These are phyloP conservation scores for Chaetomium sp. DNA, from an alignment of 2,329 filamentous ascomycete genomes.

Conservation along the genomic window DNA sequence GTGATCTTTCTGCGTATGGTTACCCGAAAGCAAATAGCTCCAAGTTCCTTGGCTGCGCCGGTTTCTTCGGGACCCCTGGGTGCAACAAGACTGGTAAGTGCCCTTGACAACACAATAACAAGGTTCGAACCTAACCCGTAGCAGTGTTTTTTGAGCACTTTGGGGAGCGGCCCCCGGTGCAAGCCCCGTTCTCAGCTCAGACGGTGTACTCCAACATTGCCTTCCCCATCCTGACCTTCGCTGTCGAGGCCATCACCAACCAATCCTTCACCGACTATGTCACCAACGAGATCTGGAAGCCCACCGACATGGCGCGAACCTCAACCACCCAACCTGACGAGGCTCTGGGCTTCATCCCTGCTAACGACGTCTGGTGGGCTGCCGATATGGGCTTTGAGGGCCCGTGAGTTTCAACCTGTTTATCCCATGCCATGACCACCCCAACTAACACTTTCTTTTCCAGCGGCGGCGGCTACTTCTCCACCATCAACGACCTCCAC, in stretches of 20 bases:
- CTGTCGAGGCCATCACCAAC: slow-evolving; percentile 49
- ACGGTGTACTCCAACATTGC: slow-evolving; percentile 55
- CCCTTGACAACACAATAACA: neutral
- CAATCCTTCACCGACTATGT: slow-evolving; percentile 45
- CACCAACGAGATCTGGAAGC: slow-evolving; percentile 45
- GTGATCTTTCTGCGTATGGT: slow-evolving; percentile 20
- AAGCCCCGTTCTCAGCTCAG: slow-evolving; percentile 45
- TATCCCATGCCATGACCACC: neutral
- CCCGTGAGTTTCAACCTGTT: slow-evolving; percentile 37
- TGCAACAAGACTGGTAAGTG: slow-evolving; percentile 38
- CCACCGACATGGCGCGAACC: slow-evolving; percentile 47
- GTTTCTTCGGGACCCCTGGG: slow-evolving; percentile 40
- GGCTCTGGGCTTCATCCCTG: slow-evolving; percentile 42
- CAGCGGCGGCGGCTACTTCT: slow-evolving; percentile 45
- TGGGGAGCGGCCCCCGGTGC: slow-evolving; percentile 43
- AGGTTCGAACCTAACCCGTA: neutral
- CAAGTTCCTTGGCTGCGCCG: slow-evolving; percentile 40
- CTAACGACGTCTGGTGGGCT: slow-evolving; percentile 42
- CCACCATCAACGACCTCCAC: slow-evolving; percentile 46
- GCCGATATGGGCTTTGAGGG: slow-evolving; percentile 40
- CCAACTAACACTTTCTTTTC: neutral
- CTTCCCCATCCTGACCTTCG: slow-evolving; percentile 48
- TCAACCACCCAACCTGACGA: slow-evolving; percentile 41
- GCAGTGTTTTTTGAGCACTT: slow-evolving; percentile 38
- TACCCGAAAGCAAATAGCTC: slow-evolving; percentile 31